Evolutionary conservation across 2,329 filamentous ascomycete species (phyloP), one percentile per base, ranked within the genome.

Genomic region (Harringtonia lauricola): DNA sequence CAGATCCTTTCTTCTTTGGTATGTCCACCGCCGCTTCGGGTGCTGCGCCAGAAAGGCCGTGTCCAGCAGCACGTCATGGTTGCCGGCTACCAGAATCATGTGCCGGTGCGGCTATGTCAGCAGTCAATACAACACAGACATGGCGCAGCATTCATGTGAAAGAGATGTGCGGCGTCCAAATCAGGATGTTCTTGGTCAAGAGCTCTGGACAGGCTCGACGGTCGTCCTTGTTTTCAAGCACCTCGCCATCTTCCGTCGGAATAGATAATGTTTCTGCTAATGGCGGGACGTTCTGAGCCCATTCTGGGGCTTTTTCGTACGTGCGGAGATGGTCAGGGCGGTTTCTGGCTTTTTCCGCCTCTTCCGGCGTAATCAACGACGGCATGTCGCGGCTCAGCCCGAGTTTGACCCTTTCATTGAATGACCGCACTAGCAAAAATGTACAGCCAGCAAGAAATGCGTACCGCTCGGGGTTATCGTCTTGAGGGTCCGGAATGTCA

Each of bases 381-480:
- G 17, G 36, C 44, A 46, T 42, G 9, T 33, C 24, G 18, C 44
- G 40, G 17, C 9, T 3, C 0, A 46, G 40, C 12, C 44, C 44
- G 10, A 46, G 40, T 26, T 46, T 42, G 24, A 43, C 19, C 12
- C 44, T 38, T 18, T 36, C 22, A 8, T 46, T 46, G 31, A 43
- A 46, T 4, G 44, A 43, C 14, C 37, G 36, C 10, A 46, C 37
- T 3, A 46, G 36, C 22, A 46, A 12, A 34, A n/a, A 43, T 14
- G 44, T 40, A 22, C 44, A 46, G 22, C 36, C 36, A 10, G 44
- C 44, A 10, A 46, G 40, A 26, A 46, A 42, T 9, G 44, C 44
- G 21, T 43, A 46, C 2, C 44, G 36, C 36, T 36, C 44, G 3
- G 40, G 31, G 41, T 46, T 31, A 9, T 46, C 44, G 36, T 46